These are phyloP conservation scores for Epichloe coenophiala DNA, from an alignment of 2,329 filamentous ascomycete genomes.

Conservation along the genomic window DNA sequence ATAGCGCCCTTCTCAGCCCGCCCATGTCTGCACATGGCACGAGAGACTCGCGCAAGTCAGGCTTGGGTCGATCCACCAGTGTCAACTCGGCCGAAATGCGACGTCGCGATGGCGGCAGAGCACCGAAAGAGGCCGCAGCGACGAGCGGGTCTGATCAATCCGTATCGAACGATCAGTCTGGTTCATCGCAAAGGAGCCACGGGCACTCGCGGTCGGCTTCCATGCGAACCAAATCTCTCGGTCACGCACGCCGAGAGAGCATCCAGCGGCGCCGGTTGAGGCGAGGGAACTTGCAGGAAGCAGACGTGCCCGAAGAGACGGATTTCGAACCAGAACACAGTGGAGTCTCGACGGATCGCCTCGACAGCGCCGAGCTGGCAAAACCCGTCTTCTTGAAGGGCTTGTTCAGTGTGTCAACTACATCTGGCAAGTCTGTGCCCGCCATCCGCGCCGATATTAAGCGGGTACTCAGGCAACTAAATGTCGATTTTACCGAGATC, in stretches of 20 bases:
- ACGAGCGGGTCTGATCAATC: slow-evolving; percentile 74
- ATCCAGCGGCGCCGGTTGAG: slow-evolving; percentile 74
- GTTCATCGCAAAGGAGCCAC: slow-evolving; percentile 36
- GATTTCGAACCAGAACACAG: slow-evolving; percentile 61
- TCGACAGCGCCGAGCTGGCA: slow-evolving; percentile 61
- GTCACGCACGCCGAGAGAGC: slow-evolving; percentile 79
- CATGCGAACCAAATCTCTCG: slow-evolving; percentile 71
- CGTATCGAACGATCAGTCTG: slow-evolving; percentile 38
- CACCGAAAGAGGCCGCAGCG: slow-evolving; percentile 50
- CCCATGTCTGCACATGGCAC: slow-evolving; percentile 47
- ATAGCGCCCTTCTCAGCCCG: slow-evolving; percentile 66
- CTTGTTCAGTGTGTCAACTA: slow-evolving; percentile 92
- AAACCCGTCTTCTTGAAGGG: slow-evolving; percentile 95
- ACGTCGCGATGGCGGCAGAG: slow-evolving; percentile 38
- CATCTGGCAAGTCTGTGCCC: slow-evolving; percentile 76
- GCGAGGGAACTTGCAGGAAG: slow-evolving; percentile 57
- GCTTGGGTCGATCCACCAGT: slow-evolving; percentile 74
- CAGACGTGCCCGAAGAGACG: slow-evolving; percentile 82
- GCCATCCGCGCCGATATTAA: slow-evolving; percentile 85
- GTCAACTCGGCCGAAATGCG: slow-evolving; percentile 80
- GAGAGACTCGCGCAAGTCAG: slow-evolving; percentile 45
- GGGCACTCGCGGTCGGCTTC: slow-evolving; percentile 46
- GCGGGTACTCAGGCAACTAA: slow-evolving; percentile 72
- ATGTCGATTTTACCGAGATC: slow-evolving; percentile 86
- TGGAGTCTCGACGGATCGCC: slow-evolving; percentile 44